Base-by-base conservation (phyloP, 257 asterid species). In the Paraleonurus japonicus region DNA sequence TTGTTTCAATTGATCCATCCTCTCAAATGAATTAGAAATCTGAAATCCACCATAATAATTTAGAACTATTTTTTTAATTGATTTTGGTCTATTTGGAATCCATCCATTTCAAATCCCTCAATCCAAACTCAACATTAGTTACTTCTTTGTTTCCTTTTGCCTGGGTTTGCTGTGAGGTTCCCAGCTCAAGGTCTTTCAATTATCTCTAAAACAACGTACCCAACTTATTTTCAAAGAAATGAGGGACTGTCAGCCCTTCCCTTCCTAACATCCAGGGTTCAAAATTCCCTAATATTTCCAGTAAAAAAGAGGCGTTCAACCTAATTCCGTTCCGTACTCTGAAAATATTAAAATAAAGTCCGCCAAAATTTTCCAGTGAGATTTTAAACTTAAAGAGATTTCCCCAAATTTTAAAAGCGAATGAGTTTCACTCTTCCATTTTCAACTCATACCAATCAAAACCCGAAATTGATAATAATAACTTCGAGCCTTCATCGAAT, bases 401-500 rank as follows among this genome's bases (percentile, higher is more conserved):
- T 69, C 47, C 59, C 55, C 68, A 32, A 41, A 60, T 43, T 8
- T 26, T 22, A 24, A 48, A 16, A 53, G 60, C 35, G 47, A 28
- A 54, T 23, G 37, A 66, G 37, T 62, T 59, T 65, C 57, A 55
- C 48, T 63, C 53, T 24, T 27, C 48, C 19, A 41, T 37, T 71
- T 27, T 16, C 57, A 67, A 51, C 6, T 22, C 61, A 43, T 43
- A 22, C 57, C 41, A 22, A 61, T 13, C 22, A 73, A 41, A 20
- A 26, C 59, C 65, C 19, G 26, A 54, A 67, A 43, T 26, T 22
- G 61, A 47, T 27, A 60, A 37, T 2, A 32, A 30, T 20, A 41
- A 26, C 9, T 15, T 57, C 45, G 47, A 26, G 23, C 54, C 12
- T 30, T 8, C 61, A 43, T 17, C 39, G 2, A 55, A 59, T 3